Evolutionary conservation across 805 yeast species (phyloP).

Genomic region (Torulaspora delbrueckii): DNA sequence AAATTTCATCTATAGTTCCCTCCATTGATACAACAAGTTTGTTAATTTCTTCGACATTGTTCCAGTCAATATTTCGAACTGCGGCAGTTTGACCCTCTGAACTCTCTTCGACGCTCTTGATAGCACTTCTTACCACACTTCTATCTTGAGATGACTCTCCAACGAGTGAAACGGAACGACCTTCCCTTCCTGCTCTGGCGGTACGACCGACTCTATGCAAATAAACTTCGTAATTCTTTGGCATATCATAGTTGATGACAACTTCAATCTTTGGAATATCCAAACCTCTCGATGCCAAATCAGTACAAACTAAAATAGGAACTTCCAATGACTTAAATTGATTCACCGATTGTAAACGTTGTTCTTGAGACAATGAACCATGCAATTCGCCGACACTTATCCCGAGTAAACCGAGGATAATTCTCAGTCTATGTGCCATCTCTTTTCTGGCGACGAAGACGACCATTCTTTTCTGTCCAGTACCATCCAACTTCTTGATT

Average conservation of each 20-base stretch:
- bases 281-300: slow-evolving; percentile 97
- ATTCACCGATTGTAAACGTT: slow-evolving; percentile 78
- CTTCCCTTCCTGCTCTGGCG: slow-evolving; percentile 98
- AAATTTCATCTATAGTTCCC: slow-evolving; percentile 64
- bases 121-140: slow-evolving; percentile 83
- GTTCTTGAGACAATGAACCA: slow-evolving; percentile 85
- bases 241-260: slow-evolving; percentile 94
- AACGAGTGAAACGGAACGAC: slow-evolving; percentile 87
- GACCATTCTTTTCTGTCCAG: slow-evolving; percentile 66
- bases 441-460: slow-evolving; percentile 92
- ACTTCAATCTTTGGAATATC: slow-evolving; percentile 97
- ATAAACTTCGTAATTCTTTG: slow-evolving; percentile 84
- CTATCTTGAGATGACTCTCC: slow-evolving; percentile 89
- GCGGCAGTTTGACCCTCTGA: slow-evolving; percentile 53
- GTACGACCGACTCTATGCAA: slow-evolving; percentile 98
- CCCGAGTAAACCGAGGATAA: slow-evolving; percentile 69
- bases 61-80: slow-evolving; percentile 93
- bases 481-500: slow-evolving; percentile 59
- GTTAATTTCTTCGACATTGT: slow-evolving; percentile 65
- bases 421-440: slow-evolving; percentile 79
- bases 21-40: slow-evolving; percentile 55
- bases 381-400: slow-evolving; percentile 74
- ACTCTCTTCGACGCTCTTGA: slow-evolving; percentile 55
- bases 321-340: slow-evolving; percentile 78
- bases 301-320: slow-evolving; percentile 91